Conservation (phyloP, 805 yeast genomes). For the Kazachstania psychrophila region DNA sequence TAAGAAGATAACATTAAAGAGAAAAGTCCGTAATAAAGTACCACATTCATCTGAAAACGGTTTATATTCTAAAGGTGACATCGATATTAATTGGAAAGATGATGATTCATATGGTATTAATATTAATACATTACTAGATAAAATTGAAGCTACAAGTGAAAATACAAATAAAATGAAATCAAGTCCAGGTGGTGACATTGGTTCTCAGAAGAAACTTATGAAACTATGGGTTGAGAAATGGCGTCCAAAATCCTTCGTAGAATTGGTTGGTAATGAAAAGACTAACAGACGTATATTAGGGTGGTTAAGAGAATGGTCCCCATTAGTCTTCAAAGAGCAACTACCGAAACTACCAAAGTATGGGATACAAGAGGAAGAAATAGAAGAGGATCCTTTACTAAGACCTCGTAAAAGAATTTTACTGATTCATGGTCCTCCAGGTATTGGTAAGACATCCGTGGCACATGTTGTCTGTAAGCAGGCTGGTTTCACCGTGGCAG, state of each 20-base stretch:
- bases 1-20: not conserved
- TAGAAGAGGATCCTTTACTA: constrained; percentile 38
- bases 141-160: constrained; percentile 20
- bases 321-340: constrained; percentile 43
- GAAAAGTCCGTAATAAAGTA: no score
- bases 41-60: no score
- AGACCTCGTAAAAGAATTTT: constrained; percentile 58
- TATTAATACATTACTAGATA: constrained; percentile 30
- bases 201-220: constrained; percentile 2
- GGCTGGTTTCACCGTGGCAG: constrained; percentile 70
- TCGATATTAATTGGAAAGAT: constrained; percentile 12
- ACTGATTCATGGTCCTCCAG: constrained; percentile 85
- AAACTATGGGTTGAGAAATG: constrained; percentile 54
- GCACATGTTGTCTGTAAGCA: constrained; percentile 79
- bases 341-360: constrained; percentile 20
- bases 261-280: constrained; percentile 60
- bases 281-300: constrained; percentile 48
- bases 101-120: constrained; percentile 33
- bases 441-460: constrained; percentile 84
- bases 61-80: not conserved
- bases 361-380: constrained; percentile 7
- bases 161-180: not conserved
- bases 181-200: not conserved
- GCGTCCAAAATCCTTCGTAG: constrained; percentile 55
- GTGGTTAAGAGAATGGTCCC: constrained; percentile 65